Base-by-base conservation (phyloP, 2,329 filamentous ascomycete species). In the Trichothecium sympodiale region DNA sequence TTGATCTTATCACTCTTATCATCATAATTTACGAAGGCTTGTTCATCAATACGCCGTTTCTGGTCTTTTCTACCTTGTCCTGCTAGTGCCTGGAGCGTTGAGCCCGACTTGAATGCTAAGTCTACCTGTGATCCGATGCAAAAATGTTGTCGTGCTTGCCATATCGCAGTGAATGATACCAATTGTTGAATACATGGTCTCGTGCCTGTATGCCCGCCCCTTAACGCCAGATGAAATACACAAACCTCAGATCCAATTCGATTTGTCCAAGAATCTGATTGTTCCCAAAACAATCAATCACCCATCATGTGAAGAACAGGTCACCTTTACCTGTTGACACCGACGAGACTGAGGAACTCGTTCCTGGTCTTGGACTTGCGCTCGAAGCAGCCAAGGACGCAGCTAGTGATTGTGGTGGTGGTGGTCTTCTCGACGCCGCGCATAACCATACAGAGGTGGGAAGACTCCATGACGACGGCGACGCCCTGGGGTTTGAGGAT, bases 371-470 rank as follows among this genome's bases (percentile, higher is more conserved):
- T 95, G 41, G 86, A 85, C 49, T 84, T 86, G 41, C 80, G 80
- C 53, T 94, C 80, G 69, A 98, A 94, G 51, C 87, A 88, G 28
- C 91, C 91, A n/a, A 96, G 74, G 62, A 98, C 93, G 56, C 89
- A 96, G 64, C 87, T 95, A 14, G 91, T 98, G 27, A 93, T 91
- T 6, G 91, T 96, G 14, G 75, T 82, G 34, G 83, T 80, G 29
- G 71, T 75, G 0, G 86, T 87, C 69, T 98, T 95, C 56, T 95
- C 77, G 8, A 98, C 89, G n/a, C 91, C 91, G 32, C 91, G 77
- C 88, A 95, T 96, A 13, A 94, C 87, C 89, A 96, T 98, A 67
- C 91, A 98, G 32, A 96, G 67, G 62, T 98, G 91, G 52, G 78
- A 88, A 12, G 85, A 93, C 54, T 98, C 91, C 81, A 98, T 94